A percentile compares a stretch with the other conserved stretches of the same genome.
phyloP scores from a whole-genome alignment of 2,329 filamentous ascomycete species.

The Penicillium digitatum region DNA sequence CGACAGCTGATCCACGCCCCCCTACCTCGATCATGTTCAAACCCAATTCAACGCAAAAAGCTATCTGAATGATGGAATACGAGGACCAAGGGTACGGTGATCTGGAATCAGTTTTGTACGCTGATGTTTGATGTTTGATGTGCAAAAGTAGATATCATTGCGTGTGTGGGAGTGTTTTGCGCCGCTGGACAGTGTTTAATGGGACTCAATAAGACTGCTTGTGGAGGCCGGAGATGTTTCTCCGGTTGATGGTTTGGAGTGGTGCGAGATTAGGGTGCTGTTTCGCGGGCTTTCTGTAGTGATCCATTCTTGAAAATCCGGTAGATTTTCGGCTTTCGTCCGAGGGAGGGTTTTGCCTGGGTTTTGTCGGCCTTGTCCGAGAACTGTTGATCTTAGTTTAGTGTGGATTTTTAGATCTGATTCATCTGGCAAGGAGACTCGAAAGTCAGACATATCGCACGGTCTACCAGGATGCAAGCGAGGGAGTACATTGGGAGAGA shows the following conservation, averaged over 20 bases:
- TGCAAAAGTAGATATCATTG: not conserved
- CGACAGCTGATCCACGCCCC: not conserved
- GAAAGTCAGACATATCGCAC: not conserved
- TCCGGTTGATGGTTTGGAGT: not conserved
- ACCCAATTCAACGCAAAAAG: not conserved
- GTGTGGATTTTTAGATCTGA: not conserved
- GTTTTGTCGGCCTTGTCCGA: not conserved
- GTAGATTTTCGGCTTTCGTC: not conserved
- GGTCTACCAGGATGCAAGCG: not conserved
- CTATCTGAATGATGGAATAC: not conserved
- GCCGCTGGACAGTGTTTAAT: not conserved
- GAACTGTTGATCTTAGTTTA: not conserved
- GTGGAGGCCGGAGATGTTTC: not conserved
- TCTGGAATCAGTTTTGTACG: not conserved
- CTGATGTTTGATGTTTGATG: not conserved
- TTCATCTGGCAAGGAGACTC: not conserved
- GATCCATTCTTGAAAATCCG: not conserved
- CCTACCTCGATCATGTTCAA: not conserved
- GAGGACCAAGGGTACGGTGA: not conserved
- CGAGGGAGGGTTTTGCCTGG: not conserved
- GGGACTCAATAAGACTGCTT: not conserved
- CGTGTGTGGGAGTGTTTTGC: not conserved
- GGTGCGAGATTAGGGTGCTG: not conserved
- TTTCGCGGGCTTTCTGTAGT: not conserved
- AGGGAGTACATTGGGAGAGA: not conserved